Conservation (phyloP, 2,329 filamentous ascomycete genomes). For the Alternaria triticimaculans region DNA sequence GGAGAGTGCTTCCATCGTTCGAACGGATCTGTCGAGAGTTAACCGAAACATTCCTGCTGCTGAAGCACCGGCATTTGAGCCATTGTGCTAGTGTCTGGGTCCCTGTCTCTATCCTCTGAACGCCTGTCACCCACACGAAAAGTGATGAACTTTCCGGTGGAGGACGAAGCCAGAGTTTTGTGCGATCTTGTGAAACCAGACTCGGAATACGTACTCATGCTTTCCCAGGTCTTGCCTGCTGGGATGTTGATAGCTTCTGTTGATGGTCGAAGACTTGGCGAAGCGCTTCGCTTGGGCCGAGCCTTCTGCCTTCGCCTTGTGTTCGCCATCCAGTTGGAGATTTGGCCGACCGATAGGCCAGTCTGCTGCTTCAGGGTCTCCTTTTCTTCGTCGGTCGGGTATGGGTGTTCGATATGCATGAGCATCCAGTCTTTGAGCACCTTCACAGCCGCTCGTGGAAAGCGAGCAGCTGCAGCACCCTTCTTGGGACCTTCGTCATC, state of each 20-base stretch:
- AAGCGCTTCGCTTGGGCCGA: slow-evolving; percentile 69
- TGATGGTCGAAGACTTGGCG: slow-evolving; percentile 70
- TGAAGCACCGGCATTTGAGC: slow-evolving; percentile 17
- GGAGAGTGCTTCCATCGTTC: slow-evolving; percentile 74
- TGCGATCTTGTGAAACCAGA: slow-evolving; percentile 20
- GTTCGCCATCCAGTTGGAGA: slow-evolving; percentile 92
- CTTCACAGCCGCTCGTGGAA: slow-evolving; percentile 80
- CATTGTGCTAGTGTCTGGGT: slow-evolving; percentile 3
- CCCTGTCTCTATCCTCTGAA: neutral
- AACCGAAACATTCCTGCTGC: slow-evolving; percentile 38
- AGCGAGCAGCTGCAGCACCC: slow-evolving; percentile 55
- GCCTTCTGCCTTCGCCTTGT: slow-evolving; percentile 83
- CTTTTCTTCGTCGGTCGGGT: slow-evolving; percentile 87
- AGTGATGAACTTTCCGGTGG: slow-evolving; percentile 30
- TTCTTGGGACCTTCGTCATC: slow-evolving; percentile 40
- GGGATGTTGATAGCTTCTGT: slow-evolving; percentile 77
- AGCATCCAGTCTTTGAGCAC: slow-evolving; percentile 85
- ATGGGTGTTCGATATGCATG: slow-evolving; percentile 80
- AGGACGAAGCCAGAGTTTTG: slow-evolving; percentile 22
- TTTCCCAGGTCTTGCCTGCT: slow-evolving; percentile 62
- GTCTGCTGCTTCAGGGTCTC: slow-evolving; percentile 79
- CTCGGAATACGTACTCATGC: slow-evolving; percentile 41
- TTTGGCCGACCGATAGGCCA: slow-evolving; percentile 81
- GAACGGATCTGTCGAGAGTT: slow-evolving; percentile 64
- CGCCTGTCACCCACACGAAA: slow-evolving; percentile 22